Conservation (phyloP, 805 yeast genomes). For the Candida succiphila region DNA sequence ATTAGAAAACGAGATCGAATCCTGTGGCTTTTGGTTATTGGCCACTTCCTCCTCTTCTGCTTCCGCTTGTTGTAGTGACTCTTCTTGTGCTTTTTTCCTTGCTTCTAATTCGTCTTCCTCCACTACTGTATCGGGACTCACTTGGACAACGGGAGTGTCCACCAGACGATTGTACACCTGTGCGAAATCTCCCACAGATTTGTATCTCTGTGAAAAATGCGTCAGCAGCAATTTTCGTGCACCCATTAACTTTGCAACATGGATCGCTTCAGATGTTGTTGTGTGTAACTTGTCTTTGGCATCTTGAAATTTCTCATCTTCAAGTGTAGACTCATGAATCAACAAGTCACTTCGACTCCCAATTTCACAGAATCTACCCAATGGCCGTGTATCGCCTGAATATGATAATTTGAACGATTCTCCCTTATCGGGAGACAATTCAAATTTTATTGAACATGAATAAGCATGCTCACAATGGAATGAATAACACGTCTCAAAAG, state of each 20-base stretch:
- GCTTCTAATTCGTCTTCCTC: too few relatives aligned
- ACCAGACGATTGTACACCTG: too few relatives aligned
- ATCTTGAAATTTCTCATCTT: slow-evolving; percentile 64
- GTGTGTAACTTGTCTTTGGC: slow-evolving; percentile 80
- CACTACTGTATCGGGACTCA: too few relatives aligned
- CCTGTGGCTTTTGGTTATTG: too few relatives aligned
- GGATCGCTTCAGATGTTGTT: slow-evolving; percentile 80
- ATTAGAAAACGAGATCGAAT: too few relatives aligned
- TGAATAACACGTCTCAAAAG: slow-evolving; percentile 60
- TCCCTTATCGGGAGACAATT: slow-evolving; percentile 8
- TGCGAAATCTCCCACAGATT: too few relatives aligned
- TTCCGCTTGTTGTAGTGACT: not conserved
- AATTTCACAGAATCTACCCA: slow-evolving; percentile 42
- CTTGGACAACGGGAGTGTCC: too few relatives aligned
- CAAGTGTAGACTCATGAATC: slow-evolving; percentile 91
- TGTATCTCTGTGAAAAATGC: slow-evolving; percentile 91
- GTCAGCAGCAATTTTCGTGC: slow-evolving; percentile 68
- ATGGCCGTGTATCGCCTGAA: slow-evolving; percentile 95
- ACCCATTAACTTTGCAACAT: slow-evolving; percentile 59
- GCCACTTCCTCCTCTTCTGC: not conserved
- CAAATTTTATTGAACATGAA: slow-evolving; percentile 46
- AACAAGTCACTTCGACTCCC: slow-evolving; percentile 64
- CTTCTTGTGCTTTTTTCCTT: not conserved
- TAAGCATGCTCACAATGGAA: slow-evolving; percentile 81
- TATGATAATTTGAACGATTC: slow-evolving; percentile 61